These are phyloP conservation scores for Leccinum ponderosum DNA, from an alignment of 1,284 basidiomycete genomes.

Conservation along the genomic window DNA sequence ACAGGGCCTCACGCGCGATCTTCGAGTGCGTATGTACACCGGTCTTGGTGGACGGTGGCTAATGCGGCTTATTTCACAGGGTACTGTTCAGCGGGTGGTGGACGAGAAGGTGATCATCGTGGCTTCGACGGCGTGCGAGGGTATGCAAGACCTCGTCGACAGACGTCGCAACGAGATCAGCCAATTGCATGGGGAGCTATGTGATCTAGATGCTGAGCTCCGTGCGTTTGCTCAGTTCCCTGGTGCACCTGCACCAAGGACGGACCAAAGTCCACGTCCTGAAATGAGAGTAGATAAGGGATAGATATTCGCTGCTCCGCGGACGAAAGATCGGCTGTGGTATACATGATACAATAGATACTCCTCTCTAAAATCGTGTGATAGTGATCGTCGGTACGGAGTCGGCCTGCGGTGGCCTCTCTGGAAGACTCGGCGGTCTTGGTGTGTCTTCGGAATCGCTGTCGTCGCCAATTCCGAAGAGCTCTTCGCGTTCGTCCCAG, in stretches of 20 bases:
- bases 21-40: constrained; percentile 49
- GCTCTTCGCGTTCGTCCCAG: constrained; percentile 77
- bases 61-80: constrained; percentile 35
- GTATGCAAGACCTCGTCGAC: constrained; percentile 47
- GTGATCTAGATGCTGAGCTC: constrained; percentile 45
- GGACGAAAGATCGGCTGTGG: constrained; percentile 13
- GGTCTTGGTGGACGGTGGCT: neutral
- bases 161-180: constrained; percentile 45
- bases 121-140: constrained; percentile 45
- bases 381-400: constrained; percentile 31
- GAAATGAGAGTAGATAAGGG: constrained; percentile 9
- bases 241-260: constrained; percentile 7
- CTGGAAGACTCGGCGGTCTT: constrained; percentile 7
- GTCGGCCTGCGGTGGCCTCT: constrained; percentile 1
- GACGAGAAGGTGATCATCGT: constrained; percentile 45
- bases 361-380: constrained; percentile 21
- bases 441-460: constrained; percentile 18
- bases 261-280: neutral
- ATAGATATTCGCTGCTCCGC: constrained; percentile 17
- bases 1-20: constrained; percentile 70
- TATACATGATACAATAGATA: constrained; percentile 30
- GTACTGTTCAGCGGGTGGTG: constrained; percentile 47
- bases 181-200: constrained; percentile 46
- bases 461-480: constrained; percentile 69
- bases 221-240: constrained; percentile 24